A percentile compares a stretch with the other conserved stretches of the same genome.
phyloP scores from a whole-genome alignment of 2,329 filamentous ascomycete species.

The Nigrograna mackinnonii region DNA sequence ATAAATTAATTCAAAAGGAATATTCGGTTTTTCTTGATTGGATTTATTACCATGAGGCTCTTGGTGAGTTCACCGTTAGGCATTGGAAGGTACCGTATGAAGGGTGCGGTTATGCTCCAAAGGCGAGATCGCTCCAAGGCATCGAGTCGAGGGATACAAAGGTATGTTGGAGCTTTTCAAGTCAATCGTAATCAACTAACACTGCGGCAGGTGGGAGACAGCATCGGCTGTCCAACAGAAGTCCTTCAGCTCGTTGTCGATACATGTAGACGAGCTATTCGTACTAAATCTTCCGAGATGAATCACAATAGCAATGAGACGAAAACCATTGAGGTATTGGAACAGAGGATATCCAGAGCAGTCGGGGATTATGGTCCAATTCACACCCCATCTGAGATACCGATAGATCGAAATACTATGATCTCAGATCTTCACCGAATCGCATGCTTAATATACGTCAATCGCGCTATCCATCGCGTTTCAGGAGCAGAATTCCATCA shows the following conservation, averaged over 20 bases:
- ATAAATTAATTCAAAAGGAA: constrained; percentile 13
- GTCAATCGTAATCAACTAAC: constrained; percentile 2
- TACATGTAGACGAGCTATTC: constrained; percentile 12
- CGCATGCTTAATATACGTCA: constrained; percentile 16
- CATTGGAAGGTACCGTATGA: constrained; percentile 14
- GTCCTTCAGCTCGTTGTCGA: constrained; percentile 14
- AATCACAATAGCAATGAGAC: constrained; percentile 4
- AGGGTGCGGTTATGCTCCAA: constrained; percentile 13
- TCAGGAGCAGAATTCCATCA: constrained; percentile 14
- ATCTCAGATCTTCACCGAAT: constrained; percentile 13
- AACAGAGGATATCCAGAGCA: constrained; percentile 9
- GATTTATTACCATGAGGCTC: constrained; percentile 15
- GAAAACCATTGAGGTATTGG: constrained; percentile 12
- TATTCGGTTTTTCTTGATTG: constrained; percentile 16
- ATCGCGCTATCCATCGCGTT: constrained; percentile 11
- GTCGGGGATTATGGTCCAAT: constrained; percentile 12
- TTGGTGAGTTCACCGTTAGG: constrained; percentile 15
- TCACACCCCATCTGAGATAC: constrained; percentile 6
- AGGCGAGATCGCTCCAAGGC: constrained; percentile 8
- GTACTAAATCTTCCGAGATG: constrained; percentile 5
- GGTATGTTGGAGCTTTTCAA: constrained; percentile 3
- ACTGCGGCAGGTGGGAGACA: constrained; percentile 6
- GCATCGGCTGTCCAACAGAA: constrained; percentile 14
- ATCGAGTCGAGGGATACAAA: constrained; percentile 5
- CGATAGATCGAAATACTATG: constrained; percentile 11